These are phyloP conservation scores for Vanilla planifolia DNA, from an alignment of 106 monocot species.

Conservation along the genomic window DNA sequence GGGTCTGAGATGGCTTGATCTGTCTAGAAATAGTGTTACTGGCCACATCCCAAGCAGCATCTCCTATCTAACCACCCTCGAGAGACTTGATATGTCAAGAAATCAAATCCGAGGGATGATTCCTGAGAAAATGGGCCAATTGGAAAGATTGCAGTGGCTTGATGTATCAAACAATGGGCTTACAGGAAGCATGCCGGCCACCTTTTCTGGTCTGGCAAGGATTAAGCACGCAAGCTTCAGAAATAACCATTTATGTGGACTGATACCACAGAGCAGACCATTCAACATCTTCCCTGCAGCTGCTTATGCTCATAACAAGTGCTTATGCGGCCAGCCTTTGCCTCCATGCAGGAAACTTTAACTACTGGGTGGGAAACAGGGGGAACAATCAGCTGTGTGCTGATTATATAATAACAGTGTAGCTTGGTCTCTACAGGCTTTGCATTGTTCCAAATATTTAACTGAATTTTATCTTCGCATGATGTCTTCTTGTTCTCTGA, in stretches of 20 bases:
- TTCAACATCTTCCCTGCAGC: constrained; percentile 48
- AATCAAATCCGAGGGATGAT: constrained; percentile 54
- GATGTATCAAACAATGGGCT: constrained; percentile 58
- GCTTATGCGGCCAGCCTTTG: constrained; percentile 74
- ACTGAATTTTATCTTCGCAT: too few species aligned
- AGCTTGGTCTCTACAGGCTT: too few species aligned
- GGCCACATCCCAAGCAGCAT: constrained; percentile 60
- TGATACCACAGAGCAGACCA: constrained; percentile 71
- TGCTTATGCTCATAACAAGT: constrained; percentile 73
- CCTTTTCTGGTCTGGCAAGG: constrained; percentile 24
- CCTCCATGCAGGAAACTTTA: constrained; percentile 45
- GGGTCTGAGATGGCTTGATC: constrained; percentile 33
- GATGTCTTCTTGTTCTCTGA: too few species aligned
- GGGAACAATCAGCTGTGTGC: too few species aligned
- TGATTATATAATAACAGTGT: too few species aligned
- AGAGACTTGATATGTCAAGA: constrained; percentile 65
- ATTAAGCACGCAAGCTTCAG: constrained; percentile 72
- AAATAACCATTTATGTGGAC: constrained; percentile 57
- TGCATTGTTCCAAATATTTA: too few species aligned
- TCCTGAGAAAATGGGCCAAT: constrained; percentile 47
- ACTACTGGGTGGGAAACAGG: too few species aligned
- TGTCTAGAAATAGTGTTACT: constrained; percentile 52
- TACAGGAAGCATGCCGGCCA: constrained; percentile 55
- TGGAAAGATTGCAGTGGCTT: constrained; percentile 49
- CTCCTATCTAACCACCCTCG: constrained; percentile 26